Percentiles rank a stretch among this genome's conserved stretches.
These are phyloP conservation scores for Calvatia gigantea DNA, from an alignment of 768 basidiomycete species.

Conservation along the genomic window DNA sequence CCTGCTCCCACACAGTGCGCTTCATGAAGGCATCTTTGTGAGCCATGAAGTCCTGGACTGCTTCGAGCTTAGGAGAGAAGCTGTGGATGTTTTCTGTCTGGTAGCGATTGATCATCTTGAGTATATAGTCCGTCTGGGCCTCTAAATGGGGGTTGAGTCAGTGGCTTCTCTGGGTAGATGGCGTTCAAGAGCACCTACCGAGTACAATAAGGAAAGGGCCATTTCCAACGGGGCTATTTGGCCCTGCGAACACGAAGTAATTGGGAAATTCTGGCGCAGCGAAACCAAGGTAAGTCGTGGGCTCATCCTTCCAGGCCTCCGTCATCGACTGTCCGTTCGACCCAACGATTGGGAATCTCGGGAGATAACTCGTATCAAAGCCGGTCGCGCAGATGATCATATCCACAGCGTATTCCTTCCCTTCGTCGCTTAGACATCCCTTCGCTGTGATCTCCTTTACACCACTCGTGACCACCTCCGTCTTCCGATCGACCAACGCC, in stretches of 20 bases:
- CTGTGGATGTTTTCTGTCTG: slow-evolving; percentile 30
- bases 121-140: slow-evolving; percentile 26
- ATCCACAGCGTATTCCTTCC: slow-evolving; percentile 25
- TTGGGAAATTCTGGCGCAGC: slow-evolving; percentile 26
- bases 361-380: slow-evolving; percentile 27
- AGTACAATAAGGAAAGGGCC: slow-evolving; percentile 23
- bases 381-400: slow-evolving; percentile 32
- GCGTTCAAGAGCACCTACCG: slow-evolving; percentile 14
- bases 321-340: slow-evolving; percentile 20
- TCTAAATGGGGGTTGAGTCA: slow-evolving; percentile 14
- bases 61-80: slow-evolving; percentile 26
- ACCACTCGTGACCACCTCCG: slow-evolving; percentile 24
- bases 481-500: slow-evolving; percentile 22
- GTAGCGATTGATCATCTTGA: slow-evolving; percentile 25
- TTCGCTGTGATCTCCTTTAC: slow-evolving; percentile 24
- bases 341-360: slow-evolving; percentile 27
- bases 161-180: neutral
- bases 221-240: slow-evolving; percentile 27
- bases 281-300: slow-evolving; percentile 25
- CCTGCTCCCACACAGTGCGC: slow-evolving; percentile 23
- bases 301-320: slow-evolving; percentile 26
- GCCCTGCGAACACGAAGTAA: slow-evolving; percentile 25
- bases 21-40: slow-evolving; percentile 29
- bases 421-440: slow-evolving; percentile 23
- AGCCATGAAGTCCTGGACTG: slow-evolving; percentile 26